Evolutionary conservation across 2,329 filamentous ascomycete genomes (phyloP).

Genomic region (Capronia americana): DNA sequence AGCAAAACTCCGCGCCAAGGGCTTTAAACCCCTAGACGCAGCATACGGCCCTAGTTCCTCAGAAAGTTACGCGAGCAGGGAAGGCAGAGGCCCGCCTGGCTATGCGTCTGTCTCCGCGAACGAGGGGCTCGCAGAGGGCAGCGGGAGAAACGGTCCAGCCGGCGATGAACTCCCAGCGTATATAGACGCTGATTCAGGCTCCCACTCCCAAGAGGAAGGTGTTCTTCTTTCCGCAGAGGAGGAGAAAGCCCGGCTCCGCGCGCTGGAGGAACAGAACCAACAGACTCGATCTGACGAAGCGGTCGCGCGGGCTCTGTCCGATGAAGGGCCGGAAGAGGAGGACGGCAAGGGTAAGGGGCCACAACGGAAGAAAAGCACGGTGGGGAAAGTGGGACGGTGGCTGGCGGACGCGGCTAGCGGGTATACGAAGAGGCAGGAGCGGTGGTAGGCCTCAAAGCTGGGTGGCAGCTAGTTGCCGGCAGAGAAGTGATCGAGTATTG

Average conservation of each 20-base stretch:
- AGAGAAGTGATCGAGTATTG: background rate
- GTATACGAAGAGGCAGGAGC: slow-evolving; percentile 30
- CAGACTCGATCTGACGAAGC: slow-evolving; percentile 17
- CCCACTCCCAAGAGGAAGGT: background rate
- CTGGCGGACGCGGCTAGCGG: slow-evolving; percentile 29
- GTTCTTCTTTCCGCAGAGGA: slow-evolving; percentile 8
- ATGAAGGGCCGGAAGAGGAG: slow-evolving; percentile 16
- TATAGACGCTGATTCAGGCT: slow-evolving; percentile 1
- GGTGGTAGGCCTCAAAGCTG: slow-evolving; percentile 21
- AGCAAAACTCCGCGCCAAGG: slow-evolving; percentile 24
- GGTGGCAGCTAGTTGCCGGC: too few species aligned
- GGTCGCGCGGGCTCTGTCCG: slow-evolving; percentile 14
- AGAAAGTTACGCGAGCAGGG: slow-evolving; percentile 23
- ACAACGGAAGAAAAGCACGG: slow-evolving; percentile 22
- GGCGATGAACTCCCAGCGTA: slow-evolving; percentile 9
- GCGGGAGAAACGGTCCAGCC: background rate
- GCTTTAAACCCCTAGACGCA: slow-evolving; percentile 14
- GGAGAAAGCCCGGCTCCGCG: slow-evolving; percentile 23
- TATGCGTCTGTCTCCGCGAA: background rate
- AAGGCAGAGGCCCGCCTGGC: slow-evolving; percentile 19
- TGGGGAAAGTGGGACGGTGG: slow-evolving; percentile 29
- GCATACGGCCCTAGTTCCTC: slow-evolving; percentile 23
- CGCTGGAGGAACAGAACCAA: slow-evolving; percentile 15
- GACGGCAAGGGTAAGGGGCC: slow-evolving; percentile 9
- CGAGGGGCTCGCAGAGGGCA: background rate